Conservation (phyloP, 768 basidiomycete genomes). For the Leucosporidium yakuticum region DNA sequence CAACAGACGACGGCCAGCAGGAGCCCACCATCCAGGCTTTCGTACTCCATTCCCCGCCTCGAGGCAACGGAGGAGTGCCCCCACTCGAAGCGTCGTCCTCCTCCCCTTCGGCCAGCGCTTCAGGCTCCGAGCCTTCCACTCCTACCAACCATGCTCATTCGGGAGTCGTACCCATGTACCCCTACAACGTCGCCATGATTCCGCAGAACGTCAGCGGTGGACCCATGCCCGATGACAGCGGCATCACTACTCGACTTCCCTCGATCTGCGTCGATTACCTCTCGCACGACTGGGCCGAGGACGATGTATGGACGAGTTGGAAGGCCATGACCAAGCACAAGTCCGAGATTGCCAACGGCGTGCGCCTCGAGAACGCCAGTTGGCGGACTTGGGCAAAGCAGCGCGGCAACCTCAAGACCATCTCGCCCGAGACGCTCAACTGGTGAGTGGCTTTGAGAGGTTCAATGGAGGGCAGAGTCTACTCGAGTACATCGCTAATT, state of each 20-base stretch:
- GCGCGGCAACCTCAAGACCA: constrained; percentile 87
- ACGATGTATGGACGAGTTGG: constrained; percentile 99
- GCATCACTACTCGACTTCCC: constrained; percentile 67
- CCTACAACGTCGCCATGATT: constrained; percentile 37
- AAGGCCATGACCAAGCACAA: constrained; percentile 96
- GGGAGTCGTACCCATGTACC: constrained; percentile 34
- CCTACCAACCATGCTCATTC: constrained; percentile 9
- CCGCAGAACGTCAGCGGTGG: constrained; percentile 42
- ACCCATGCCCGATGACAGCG: constrained; percentile 49
- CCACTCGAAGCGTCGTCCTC: background rate
- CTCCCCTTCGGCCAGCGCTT: background rate
- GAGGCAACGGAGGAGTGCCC: no score
- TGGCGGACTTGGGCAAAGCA: constrained; percentile 99
- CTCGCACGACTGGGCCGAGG: constrained; percentile 93
- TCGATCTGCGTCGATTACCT: constrained; percentile 97
- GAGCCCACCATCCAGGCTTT: no score
- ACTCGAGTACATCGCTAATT: constrained; percentile 4
- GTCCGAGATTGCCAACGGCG: constrained; percentile 93
- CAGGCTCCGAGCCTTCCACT: constrained; percentile 1
- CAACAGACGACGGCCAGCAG: no score
- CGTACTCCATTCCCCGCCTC: no score
- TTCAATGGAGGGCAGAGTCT: background rate
- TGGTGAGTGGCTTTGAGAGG: constrained; percentile 59
- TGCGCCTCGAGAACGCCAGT: constrained; percentile 90
- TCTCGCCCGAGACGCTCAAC: constrained; percentile 95